Evolutionary conservation across 306 rosid genomes (phyloP), one percentile per base, ranked within the genome.

Genomic region (Myrica gale): DNA sequence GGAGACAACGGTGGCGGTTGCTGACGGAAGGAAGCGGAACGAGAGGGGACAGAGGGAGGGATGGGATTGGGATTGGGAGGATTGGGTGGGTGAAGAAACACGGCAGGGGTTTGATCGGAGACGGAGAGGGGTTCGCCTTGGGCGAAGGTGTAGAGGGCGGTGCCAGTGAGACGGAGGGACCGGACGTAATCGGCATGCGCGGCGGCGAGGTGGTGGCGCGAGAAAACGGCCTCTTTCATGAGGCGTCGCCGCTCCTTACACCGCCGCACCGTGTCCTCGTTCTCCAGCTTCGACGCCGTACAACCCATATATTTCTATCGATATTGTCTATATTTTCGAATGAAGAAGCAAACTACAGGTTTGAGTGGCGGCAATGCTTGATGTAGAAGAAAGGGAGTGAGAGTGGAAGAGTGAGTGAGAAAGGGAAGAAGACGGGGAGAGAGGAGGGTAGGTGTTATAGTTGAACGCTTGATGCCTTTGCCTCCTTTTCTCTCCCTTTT

Each of bases 171-270:
- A 37, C 94, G 96, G 86, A 96, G 99, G 48, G 91, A 92, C 46
- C 97, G 95, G 76, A 95, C 87, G 82, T 96, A 96, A 84, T 96
- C 97, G 45, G 98, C 90, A 76, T 96, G 99, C 0, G 99, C 97
- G 0, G 98, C 96, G n/a, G 98, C 99, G 2, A 96, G 84, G 81
- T 85, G 96, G 82, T 92, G 93, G 70, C 99, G 97, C 1, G 99
- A 87, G 74, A 69, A 70, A 8, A 96, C 97, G 0, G 98, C 92
- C 51, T 92, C 91, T 69, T 89, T 96, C 89, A 96, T 96, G 17
- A 96, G 89, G 69, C 93, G 92, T 58, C 99, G 98, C 5, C 99
- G 90, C 70, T 96, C 97, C 88, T 92, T 96, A 83, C 99, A 92
- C 42, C 99, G 93, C 67, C 91, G 82, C 5, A 96, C 99, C 0